Evolutionary conservation across 495 filamentous ascomycete species (phyloP).

Genomic region (Neurospora sp.): DNA sequence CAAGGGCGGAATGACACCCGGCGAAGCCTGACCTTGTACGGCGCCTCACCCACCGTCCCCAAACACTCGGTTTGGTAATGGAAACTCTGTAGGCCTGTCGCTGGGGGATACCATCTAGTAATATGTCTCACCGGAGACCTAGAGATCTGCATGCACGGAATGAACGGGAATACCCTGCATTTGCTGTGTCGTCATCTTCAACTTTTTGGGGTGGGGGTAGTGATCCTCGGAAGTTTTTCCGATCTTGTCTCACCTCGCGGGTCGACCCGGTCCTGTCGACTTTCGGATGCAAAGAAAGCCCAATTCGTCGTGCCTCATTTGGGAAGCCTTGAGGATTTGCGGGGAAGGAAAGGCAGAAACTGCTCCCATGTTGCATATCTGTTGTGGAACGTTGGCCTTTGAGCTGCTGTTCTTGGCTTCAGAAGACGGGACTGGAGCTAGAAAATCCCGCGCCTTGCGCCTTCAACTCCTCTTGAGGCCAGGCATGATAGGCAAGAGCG

Average conservation of each 20-base stretch:
- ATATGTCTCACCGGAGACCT: neutral
- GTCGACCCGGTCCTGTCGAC: neutral
- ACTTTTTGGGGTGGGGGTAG: neutral
- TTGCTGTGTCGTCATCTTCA: neutral
- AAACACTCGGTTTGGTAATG: neutral
- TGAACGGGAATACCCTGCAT: neutral
- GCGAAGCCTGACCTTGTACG: neutral
- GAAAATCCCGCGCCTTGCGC: too few relatives aligned
- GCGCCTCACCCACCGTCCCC: neutral
- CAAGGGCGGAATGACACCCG: neutral
- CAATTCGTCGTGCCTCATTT: neutral
- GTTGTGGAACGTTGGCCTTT: neutral
- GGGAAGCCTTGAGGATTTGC: neutral
- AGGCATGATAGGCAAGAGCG: too few relatives aligned
- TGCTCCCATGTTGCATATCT: neutral
- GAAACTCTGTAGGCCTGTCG: neutral
- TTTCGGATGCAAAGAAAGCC: neutral
- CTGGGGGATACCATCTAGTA: neutral
- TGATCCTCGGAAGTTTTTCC: neutral
- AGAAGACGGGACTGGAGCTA: neutral
- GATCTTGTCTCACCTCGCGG: neutral
- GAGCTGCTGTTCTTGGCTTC: neutral
- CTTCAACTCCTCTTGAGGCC: too few relatives aligned
- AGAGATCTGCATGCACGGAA: neutral
- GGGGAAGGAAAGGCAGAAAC: neutral